Percentiles rank a stretch among this genome's conserved stretches.
Conservation (phyloP, 345 rosid genomes). For the Pugionium dolabratum region DNA sequence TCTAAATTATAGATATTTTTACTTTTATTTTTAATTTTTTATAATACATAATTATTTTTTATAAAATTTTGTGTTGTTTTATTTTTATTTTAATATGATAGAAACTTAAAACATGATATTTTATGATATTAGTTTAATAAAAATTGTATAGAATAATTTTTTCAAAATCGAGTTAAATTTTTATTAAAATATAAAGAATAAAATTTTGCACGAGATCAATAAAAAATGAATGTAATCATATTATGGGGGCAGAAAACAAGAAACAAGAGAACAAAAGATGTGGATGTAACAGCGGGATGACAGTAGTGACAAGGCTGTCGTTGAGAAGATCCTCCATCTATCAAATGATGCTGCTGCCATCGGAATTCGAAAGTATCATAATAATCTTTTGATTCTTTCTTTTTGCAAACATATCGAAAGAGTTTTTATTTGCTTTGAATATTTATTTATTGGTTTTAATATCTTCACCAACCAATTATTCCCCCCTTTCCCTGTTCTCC, state of each 20-base stretch:
- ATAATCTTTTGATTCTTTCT: constrained; percentile 9
- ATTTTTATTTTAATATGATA: too few relatives aligned
- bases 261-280: constrained; percentile 33
- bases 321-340: constrained; percentile 18
- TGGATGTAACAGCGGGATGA: constrained; percentile 30
- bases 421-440: not conserved
- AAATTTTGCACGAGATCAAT: too few relatives aligned
- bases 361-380: constrained; percentile 12
- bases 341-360: constrained; percentile 25
- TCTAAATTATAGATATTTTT: too few relatives aligned
- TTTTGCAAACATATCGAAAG: not conserved
- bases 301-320: constrained; percentile 37
- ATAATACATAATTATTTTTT: too few relatives aligned
- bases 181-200: too few relatives aligned
- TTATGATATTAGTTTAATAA: too few relatives aligned
- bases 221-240: too few relatives aligned
- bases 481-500: not conserved
- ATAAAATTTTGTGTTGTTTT: too few relatives aligned
- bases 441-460: not conserved
- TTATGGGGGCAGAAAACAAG: constrained; percentile 13
- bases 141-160: too few relatives aligned
- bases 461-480: constrained; percentile 19
- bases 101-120: too few relatives aligned
- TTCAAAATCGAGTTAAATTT: too few relatives aligned
- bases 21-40: too few relatives aligned